Evolutionary conservation across 1,139 yeast genomes (phyloP), one percentile per base, ranked within the genome.

Genomic region (Nakaseomyces sp.): DNA sequence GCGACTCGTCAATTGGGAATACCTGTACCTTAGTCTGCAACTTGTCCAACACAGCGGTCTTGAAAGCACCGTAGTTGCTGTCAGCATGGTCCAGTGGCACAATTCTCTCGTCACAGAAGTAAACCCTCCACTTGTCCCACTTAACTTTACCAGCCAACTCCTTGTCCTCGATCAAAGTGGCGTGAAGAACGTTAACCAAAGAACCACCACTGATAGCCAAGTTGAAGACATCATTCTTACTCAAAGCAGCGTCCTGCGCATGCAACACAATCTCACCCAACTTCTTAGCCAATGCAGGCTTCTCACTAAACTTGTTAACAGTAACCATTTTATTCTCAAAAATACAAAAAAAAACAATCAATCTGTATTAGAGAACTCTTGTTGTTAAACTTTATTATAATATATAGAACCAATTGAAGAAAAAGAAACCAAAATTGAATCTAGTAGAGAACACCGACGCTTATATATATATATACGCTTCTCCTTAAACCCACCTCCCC

Each of bases 41-140:
- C 36, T 69, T 70, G 65, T 87, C 94, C 51, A 91, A 76, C 20
- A 93, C 76, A 50, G 81, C 78, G 31, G 81, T 68, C 62, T 87
- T 85, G 56, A 93, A 89, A 49, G 81, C 79, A 25, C 97, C 96
- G 62, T 82, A 91, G 66, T 93, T 93, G 45, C 95, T 83, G 60
- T 89, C 96, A 1, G 77, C 76, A 48, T 85, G 79, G 47, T 77
- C 82, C 54, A 88, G 80, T 40, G 96, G 93, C 40, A 93, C 98
- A 50, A 91, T 70, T 63, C 98, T 77, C 70, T 93, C 99, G 65
- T 93, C 98, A 37, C 96, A 95, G 69, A 93, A 91, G 67, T 81
- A 93, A 44, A 93, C 77, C 57, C 86, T 93, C 98, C 98, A 93
- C 59, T 80, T 79, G 45, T 75, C 76, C 96, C 97, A 91, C 54